Conservation (phyloP, 2,329 filamentous ascomycete species). For the Verticillium isaacii region DNA sequence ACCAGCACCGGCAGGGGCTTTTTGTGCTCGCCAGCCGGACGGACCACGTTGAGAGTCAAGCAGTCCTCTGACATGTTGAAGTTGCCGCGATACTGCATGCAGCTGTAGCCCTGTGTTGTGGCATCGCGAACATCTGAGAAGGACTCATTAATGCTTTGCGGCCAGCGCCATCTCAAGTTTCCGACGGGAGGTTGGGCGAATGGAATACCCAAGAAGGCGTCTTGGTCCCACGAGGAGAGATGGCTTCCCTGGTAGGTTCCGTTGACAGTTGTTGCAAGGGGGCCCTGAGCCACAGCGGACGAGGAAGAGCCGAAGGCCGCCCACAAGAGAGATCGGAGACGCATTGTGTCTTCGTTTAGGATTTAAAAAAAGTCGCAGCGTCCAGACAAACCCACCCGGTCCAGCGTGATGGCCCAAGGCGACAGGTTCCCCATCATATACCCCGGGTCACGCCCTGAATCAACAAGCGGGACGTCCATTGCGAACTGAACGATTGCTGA, state of each 20-base stretch:
- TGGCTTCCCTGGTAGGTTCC: slow-evolving; percentile 28
- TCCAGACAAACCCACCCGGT: background rate
- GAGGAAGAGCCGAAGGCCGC: background rate
- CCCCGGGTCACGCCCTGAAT: background rate
- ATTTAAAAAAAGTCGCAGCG: background rate
- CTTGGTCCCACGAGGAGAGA: slow-evolving; percentile 29
- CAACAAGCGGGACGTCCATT: background rate
- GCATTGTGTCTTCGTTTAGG: background rate
- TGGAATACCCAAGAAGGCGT: slow-evolving; percentile 31
- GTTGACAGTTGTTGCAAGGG: slow-evolving; percentile 19
- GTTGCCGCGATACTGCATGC: slow-evolving; percentile 38
- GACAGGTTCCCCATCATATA: background rate
- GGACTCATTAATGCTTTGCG: slow-evolving; percentile 29
- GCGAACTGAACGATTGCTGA: background rate
- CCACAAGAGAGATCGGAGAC: background rate
- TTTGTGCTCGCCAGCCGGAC: slow-evolving; percentile 26
- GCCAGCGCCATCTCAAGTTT: slow-evolving; percentile 28
- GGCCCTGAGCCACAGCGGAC: slow-evolving; percentile 2
- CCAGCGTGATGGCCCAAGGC: background rate
- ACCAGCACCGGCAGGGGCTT: slow-evolving; percentile 33
- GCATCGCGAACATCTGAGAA: slow-evolving; percentile 33
- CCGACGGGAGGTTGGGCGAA: slow-evolving; percentile 31
- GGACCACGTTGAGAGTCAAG: slow-evolving; percentile 35
- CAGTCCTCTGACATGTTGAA: slow-evolving; percentile 46
- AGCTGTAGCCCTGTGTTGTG: slow-evolving; percentile 37